These are phyloP conservation scores for Crassisporium funariophilum DNA, from an alignment of 768 basidiomycete genomes.

Conservation along the genomic window DNA sequence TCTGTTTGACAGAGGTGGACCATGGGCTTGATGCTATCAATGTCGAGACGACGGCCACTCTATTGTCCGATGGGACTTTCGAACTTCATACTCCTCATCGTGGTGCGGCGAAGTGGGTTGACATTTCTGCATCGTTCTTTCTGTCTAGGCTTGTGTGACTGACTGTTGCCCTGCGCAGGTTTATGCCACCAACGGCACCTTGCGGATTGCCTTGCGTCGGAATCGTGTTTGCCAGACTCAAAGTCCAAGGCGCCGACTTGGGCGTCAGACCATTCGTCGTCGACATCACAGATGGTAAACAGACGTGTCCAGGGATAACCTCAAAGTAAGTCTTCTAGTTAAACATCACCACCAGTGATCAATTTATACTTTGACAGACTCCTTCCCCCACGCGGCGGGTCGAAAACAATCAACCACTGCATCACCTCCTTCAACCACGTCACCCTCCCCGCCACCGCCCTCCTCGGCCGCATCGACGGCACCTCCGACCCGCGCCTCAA, in stretches of 20 bases:
- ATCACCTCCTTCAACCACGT: constrained; percentile 40
- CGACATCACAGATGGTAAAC: constrained; percentile 35
- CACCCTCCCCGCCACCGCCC: constrained; percentile 27
- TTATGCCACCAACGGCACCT: constrained; percentile 47
- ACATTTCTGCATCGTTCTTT: no score
- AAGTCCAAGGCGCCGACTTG: constrained; percentile 33
- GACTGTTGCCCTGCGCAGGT: constrained; percentile 24
- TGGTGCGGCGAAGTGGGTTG: constrained; percentile 39
- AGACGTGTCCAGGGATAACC: constrained; percentile 38
- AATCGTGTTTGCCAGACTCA: constrained; percentile 41
- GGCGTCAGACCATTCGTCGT: constrained; percentile 44
- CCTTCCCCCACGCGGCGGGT: constrained; percentile 25
- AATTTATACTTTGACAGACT: neutral
- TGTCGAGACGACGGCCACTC: constrained; percentile 45
- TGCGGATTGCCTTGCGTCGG: constrained; percentile 35
- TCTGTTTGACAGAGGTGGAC: constrained; percentile 45
- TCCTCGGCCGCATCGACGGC: constrained; percentile 25
- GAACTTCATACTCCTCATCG: constrained; percentile 37
- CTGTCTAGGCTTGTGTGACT: no score
- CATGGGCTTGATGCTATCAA: constrained; percentile 46
- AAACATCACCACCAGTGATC: no score
- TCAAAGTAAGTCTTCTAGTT: constrained; percentile 26
- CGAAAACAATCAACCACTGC: constrained; percentile 33
- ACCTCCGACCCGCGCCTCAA: constrained; percentile 1
- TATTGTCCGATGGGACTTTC: constrained; percentile 38